A percentile compares a stretch with the other conserved stretches of the same genome.
These are phyloP conservation scores for Arthrobotrys megalospora DNA, from an alignment of 2,329 filamentous ascomycete genomes.

Conservation along the genomic window DNA sequence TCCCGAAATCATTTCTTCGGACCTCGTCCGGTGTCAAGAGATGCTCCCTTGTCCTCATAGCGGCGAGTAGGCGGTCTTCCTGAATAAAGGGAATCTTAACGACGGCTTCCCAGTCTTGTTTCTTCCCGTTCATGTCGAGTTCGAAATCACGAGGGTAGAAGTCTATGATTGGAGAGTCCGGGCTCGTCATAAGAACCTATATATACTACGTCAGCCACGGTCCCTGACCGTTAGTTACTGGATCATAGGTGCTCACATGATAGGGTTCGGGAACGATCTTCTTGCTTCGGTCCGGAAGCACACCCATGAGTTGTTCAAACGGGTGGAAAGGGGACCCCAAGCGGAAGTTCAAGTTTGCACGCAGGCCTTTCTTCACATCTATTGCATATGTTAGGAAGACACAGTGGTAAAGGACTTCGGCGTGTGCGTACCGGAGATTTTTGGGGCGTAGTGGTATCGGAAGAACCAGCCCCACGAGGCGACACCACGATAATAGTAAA, in stretches of 20 bases:
- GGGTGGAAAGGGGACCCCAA: conserved; percentile 95
- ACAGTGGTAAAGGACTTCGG: not conserved
- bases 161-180: conserved; percentile 92
- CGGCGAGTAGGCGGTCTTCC: conserved; percentile 84
- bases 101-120: conserved; percentile 99
- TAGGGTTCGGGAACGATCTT: conserved; percentile 81
- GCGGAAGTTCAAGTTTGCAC: conserved; percentile 89
- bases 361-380: conserved; percentile 90
- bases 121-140: conserved; percentile 99
- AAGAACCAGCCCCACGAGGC: conserved; percentile 99
- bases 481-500: conserved; percentile 97
- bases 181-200: conserved; percentile 88
- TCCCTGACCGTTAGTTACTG: too few species aligned
- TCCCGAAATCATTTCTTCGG: conserved; percentile 88
- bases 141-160: conserved; percentile 98
- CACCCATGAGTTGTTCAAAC: conserved; percentile 97
- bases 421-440: conserved; percentile 80
- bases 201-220: conserved; percentile 66
- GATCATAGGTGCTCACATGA: conserved; percentile 53
- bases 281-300: conserved; percentile 96
- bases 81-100: conserved; percentile 99
- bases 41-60: conserved; percentile 88
- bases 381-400: conserved; percentile 62
- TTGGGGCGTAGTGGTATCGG: conserved; percentile 93
- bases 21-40: conserved; percentile 84